A percentile compares a stretch with the other conserved stretches of the same genome.
phyloP scores from a whole-genome alignment of 164 flowering plant genomes.

The Liriodendron chinense region DNA sequence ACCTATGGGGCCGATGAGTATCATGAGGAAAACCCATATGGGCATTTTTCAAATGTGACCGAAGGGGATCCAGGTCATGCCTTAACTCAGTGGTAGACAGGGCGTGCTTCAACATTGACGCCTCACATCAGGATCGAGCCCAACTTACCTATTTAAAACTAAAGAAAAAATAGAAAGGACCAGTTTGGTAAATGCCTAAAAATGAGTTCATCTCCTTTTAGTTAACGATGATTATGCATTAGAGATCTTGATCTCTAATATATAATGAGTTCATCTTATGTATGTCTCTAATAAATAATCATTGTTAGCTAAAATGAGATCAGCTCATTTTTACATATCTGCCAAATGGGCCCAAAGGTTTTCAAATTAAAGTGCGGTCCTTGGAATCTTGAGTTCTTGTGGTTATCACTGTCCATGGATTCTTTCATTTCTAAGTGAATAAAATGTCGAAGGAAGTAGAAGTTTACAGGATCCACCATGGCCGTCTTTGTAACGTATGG shows the following conservation, averaged over 20 bases:
- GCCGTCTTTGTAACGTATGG: slow-evolving; percentile 72
- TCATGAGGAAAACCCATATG: not conserved
- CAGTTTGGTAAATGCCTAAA: too few relatives aligned
- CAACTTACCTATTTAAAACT: not conserved
- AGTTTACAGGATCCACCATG: slow-evolving; percentile 15
- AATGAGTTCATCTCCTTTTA: too few relatives aligned
- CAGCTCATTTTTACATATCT: too few relatives aligned
- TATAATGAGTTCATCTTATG: too few relatives aligned
- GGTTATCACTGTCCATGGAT: not conserved
- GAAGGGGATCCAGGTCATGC: not conserved
- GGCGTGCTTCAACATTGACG: not conserved
- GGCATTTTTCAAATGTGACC: not conserved
- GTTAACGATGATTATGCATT: too few relatives aligned
- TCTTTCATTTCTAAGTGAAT: not conserved
- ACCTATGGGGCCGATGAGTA: not conserved
- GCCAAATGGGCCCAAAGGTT: not conserved
- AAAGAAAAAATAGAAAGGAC: not conserved
- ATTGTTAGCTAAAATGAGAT: too few relatives aligned
- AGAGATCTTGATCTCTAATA: too few relatives aligned
- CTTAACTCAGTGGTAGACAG: not conserved
- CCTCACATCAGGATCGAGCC: not conserved
- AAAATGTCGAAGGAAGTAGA: not conserved
- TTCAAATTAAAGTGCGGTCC: not conserved
- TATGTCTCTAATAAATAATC: too few relatives aligned
- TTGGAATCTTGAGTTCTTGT: not conserved